These are phyloP conservation scores for Aspergillus spinulosporus DNA, from an alignment of 2,329 filamentous ascomycete genomes.

Conservation along the genomic window DNA sequence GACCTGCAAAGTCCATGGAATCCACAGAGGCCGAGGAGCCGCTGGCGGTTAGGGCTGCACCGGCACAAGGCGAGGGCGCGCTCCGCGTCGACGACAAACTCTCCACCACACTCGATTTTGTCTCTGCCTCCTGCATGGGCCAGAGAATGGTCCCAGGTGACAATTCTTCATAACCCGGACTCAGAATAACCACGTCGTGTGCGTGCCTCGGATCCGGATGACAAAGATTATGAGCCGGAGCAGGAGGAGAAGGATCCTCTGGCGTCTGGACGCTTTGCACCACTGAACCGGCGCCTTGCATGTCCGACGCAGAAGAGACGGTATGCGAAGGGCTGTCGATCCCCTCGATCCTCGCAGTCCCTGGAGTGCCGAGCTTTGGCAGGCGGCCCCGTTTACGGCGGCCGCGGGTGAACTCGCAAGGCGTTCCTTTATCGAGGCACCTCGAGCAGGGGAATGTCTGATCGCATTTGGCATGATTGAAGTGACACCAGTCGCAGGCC, in stretches of 20 bases:
- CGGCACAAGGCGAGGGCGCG: conserved; percentile 29
- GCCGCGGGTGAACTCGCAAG: conserved; percentile 85
- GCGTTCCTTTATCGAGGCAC: conserved; percentile 69
- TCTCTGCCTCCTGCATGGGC: conserved; percentile 19
- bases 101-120: conserved; percentile 28
- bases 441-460: conserved; percentile 88
- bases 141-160: conserved; percentile 23
- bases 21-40: conserved; percentile 31
- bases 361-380: conserved; percentile 16
- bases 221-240: too few species aligned
- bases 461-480: conserved; percentile 89
- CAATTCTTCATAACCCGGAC: conserved; percentile 29
- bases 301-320: not conserved
- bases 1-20: conserved; percentile 30
- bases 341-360: not conserved
- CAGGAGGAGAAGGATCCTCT: not conserved
- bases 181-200: conserved; percentile 1
- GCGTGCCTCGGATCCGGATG: not conserved
- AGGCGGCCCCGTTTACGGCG: conserved; percentile 93
- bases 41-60: conserved; percentile 24
- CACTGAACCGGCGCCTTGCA: conserved; percentile 19
- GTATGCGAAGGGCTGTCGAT: not conserved
- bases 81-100: conserved; percentile 31
- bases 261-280: conserved; percentile 28
- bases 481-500: conserved; percentile 93